Evolutionary conservation across 257 asterid species (phyloP), one percentile per base, ranked within the genome.

Genomic region (Apocynum venetum): DNA sequence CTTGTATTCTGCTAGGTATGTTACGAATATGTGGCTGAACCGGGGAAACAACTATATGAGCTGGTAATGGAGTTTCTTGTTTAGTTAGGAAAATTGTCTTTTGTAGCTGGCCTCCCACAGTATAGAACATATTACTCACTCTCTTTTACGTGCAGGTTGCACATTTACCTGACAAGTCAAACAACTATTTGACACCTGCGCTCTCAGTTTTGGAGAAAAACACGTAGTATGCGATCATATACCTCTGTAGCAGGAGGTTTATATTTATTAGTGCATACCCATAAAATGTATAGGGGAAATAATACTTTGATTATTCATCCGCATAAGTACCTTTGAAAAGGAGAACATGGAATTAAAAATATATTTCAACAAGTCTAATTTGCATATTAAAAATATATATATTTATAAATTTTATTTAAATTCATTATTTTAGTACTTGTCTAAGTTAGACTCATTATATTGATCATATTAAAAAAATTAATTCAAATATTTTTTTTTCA

Each of bases 91-190:
- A 59, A 57, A 43, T 66, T 40, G 25, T 46, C n/a, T 11, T 20
- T 64, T 19, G 44, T 44, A 3, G 4, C 31, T 72, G 53, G 41
- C 20, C 51, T 71, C 51, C 55, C 3, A 46, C 15, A 47, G n/a
- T 15, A 41, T 20, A 51, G 40, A 79, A 38, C 20, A 65, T 51
- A 56, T 25, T 14, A 4, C 20, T 8, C 14, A 40, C 31, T 40
- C 20, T 17, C 43, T 60, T 57, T 56, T 73, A 20, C 59, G 46
- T 31, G 64, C 79, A 95, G 98, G 98, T 95, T 81, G 98, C 98
- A 67, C 98, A 95, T 83, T 89, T 95, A 77, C 98, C 98, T 1
- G 98, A 95, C 86, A 95, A 93, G 87, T 97, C 98, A 76, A 95
- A 95, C 82, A 95, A 95, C 91, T 93, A 95, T 71, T 87, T 95